phyloP scores from a whole-genome alignment of 495 filamentous ascomycete species.

The Clavariopsis aquatica region DNA sequence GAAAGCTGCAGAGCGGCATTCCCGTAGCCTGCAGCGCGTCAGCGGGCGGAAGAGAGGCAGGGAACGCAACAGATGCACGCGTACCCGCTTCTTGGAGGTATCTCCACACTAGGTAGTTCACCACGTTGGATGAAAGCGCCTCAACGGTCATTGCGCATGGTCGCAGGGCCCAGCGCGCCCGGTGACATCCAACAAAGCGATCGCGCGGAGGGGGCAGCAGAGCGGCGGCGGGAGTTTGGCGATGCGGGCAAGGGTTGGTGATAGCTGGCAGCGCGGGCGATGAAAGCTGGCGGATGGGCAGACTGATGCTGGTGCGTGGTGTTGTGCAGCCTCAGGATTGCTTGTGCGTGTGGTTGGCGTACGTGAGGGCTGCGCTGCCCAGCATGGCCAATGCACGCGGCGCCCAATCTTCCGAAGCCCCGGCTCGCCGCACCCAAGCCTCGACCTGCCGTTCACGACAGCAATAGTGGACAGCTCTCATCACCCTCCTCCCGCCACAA shows the following conservation, averaged over 20 bases:
- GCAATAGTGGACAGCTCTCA: too few species aligned
- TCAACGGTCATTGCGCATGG: conserved; percentile 41
- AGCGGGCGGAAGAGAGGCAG: conserved; percentile 7
- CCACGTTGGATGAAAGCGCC: conserved; percentile 80
- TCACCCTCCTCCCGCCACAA: background rate
- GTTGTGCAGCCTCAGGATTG: background rate
- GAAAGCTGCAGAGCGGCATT: conserved; percentile 40
- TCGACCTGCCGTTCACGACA: too few species aligned
- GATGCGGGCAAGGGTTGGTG: too few species aligned
- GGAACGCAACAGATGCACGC: background rate
- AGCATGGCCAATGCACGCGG: background rate
- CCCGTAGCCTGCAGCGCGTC: conserved; percentile 33
- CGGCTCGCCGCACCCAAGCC: too few species aligned
- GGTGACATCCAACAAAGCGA: background rate
- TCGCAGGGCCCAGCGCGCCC: conserved; percentile 16
- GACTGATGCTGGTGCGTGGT: background rate
- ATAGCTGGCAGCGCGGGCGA: background rate
- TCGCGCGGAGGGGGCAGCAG: background rate
- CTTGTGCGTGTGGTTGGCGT: too few species aligned
- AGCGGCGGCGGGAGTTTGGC: conserved; percentile 3
- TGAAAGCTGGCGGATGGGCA: background rate
- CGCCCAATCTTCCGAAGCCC: background rate
- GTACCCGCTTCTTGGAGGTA: conserved; percentile 54
- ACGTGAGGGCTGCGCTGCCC: too few species aligned
- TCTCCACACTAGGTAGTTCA: conserved; percentile 99